phyloP scores from a whole-genome alignment of 208 protist genomes.

The Histomonas meleagridis region DNA sequence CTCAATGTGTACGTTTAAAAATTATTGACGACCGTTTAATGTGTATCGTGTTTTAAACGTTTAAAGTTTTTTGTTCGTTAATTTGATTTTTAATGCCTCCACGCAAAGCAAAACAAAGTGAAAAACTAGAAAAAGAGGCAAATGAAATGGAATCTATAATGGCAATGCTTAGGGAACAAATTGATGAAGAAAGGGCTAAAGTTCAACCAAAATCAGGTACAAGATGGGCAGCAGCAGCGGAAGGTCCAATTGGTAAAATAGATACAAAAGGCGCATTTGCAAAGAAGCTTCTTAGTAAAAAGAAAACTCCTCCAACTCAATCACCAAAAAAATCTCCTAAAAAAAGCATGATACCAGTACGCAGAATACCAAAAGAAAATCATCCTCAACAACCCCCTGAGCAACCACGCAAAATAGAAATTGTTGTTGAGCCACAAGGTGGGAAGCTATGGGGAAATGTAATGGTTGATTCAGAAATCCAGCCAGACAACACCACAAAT shows the following conservation, averaged over 20 bases:
- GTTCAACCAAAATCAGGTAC: background rate
- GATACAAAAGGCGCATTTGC: background rate
- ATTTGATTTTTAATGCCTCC: conserved; percentile 9
- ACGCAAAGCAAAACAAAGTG: background rate
- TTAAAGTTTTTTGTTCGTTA: no score
- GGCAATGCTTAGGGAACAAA: background rate
- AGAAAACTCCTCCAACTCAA: background rate
- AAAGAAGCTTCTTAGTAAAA: background rate
- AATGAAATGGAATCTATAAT: background rate
- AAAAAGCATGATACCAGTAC: no score
- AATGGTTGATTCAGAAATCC: background rate
- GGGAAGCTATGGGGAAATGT: background rate
- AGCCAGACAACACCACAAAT: background rate
- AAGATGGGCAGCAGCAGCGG: background rate
- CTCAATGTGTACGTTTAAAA: no score
- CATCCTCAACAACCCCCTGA: background rate
- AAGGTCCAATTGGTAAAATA: background rate
- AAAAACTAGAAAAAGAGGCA: background rate
- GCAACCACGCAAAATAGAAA: background rate
- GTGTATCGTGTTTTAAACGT: no score
- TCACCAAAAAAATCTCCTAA: background rate
- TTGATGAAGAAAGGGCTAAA: conserved; percentile 23
- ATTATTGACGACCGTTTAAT: no score
- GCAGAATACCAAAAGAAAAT: background rate
- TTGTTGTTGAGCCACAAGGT: conserved; percentile 17